Conservation (phyloP, 1,139 yeast genomes). For the Hansenula anomala region DNA sequence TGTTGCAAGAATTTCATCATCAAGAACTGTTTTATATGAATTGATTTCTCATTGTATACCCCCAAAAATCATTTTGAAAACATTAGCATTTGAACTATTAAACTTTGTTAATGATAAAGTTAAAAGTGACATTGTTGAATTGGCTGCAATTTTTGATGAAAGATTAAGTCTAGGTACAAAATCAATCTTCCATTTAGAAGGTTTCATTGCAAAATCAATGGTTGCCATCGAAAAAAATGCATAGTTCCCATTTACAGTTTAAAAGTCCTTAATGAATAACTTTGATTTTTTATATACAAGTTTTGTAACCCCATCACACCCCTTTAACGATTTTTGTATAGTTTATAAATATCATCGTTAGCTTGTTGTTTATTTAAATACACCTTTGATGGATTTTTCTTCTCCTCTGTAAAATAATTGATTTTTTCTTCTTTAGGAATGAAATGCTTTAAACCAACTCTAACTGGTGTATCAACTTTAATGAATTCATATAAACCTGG, state of each 20-base stretch:
- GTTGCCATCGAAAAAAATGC: slow-evolving; percentile 18
- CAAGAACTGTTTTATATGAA: slow-evolving; percentile 77
- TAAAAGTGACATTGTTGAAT: slow-evolving; percentile 52
- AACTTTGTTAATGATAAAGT: slow-evolving; percentile 31
- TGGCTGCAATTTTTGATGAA: slow-evolving; percentile 80
- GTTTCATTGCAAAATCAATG: slow-evolving; percentile 88
- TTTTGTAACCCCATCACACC: background rate
- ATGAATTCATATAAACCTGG: slow-evolving; percentile 93
- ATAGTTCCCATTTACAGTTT: background rate
- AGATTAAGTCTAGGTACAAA: slow-evolving; percentile 82
- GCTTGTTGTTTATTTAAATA: slow-evolving; percentile 45
- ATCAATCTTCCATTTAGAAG: slow-evolving; percentile 91
- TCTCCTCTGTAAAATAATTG: slow-evolving; percentile 52
- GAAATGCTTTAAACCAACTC: slow-evolving; percentile 61
- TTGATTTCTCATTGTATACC: slow-evolving; percentile 92
- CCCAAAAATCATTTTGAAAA: slow-evolving; percentile 69
- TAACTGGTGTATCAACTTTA: slow-evolving; percentile 50
- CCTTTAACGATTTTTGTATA: slow-evolving; percentile 51
- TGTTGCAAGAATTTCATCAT: slow-evolving; percentile 68
- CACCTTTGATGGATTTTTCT: slow-evolving; percentile 62
- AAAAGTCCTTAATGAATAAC: slow-evolving; percentile 4
- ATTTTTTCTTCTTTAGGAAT: slow-evolving; percentile 36
- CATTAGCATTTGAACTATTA: slow-evolving; percentile 56
- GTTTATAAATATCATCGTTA: slow-evolving; percentile 44
- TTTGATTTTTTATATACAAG: slow-evolving; percentile 5